A percentile compares a stretch with the other conserved stretches of the same genome.
phyloP scores from a whole-genome alignment of 495 filamentous ascomycete genomes.

The Aspergillus biplanus region DNA sequence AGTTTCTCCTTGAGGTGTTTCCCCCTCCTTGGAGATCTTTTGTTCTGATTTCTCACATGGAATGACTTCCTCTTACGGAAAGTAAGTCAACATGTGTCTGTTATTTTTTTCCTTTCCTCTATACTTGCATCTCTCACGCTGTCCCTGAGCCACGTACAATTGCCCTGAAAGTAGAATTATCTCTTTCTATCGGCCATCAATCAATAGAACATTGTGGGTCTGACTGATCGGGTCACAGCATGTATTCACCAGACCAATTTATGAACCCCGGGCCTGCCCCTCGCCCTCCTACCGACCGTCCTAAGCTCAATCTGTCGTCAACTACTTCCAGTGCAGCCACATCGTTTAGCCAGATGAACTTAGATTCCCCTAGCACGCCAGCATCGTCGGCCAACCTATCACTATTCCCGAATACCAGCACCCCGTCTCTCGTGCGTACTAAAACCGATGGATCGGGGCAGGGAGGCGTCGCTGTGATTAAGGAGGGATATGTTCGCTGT shows the following conservation, averaged over 20 bases:
- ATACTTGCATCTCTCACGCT: neutral
- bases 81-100: conserved; percentile 37
- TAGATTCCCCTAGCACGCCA: conserved; percentile 69
- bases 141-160: neutral
- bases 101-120: neutral
- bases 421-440: conserved; percentile 64
- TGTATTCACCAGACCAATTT: conserved; percentile 75
- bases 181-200: neutral
- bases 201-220: neutral
- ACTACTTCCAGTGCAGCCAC: conserved; percentile 75
- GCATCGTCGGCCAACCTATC: conserved; percentile 46
- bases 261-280: conserved; percentile 97
- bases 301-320: conserved; percentile 67
- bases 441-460: conserved; percentile 62
- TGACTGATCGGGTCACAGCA: conserved; percentile 38
- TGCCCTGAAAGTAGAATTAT: neutral
- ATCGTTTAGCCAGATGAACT: conserved; percentile 73
- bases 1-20: conserved; percentile 9
- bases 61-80: conserved; percentile 42
- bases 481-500: conserved; percentile 81
- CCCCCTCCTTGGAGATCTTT: conserved; percentile 22
- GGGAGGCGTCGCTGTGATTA: conserved; percentile 74
- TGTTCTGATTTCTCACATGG: conserved; percentile 18
- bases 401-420: conserved; percentile 64
- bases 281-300: conserved; percentile 81